A percentile compares a stretch with the other conserved stretches of the same genome.
Conservation (phyloP, 305 asterid species). For the Caryopteris hybrid region DNA sequence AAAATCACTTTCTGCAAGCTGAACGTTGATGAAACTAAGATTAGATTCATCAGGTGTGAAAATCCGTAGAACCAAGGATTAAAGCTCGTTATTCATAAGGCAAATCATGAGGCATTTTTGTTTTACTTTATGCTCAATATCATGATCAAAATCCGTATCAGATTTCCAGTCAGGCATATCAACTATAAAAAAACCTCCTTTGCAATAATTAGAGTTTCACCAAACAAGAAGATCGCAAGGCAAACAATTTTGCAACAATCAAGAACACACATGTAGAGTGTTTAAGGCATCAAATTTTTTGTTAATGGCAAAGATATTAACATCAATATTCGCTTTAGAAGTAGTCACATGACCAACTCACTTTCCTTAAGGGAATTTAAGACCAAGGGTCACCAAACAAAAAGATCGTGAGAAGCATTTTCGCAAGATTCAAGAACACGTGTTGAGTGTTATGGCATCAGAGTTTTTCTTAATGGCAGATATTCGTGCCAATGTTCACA, state of each 20-base stretch:
- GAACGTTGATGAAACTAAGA: neutral
- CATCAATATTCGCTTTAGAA: neutral
- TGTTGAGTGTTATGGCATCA: neutral
- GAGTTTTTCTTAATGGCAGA: neutral
- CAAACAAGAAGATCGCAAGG: neutral
- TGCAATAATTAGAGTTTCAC: too few species aligned
- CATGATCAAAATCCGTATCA: neutral
- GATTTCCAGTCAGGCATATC: neutral
- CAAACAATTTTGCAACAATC: neutral
- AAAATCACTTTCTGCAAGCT: constrained; percentile 2
- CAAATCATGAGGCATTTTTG: neutral
- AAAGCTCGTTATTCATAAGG: neutral
- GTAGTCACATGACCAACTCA: neutral
- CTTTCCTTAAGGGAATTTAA: neutral
- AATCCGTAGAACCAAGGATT: too few species aligned
- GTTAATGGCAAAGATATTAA: neutral
- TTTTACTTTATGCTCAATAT: neutral
- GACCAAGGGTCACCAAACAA: neutral
- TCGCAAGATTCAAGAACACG: neutral
- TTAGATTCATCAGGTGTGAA: too few species aligned
- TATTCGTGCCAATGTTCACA: neutral
- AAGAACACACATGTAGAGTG: neutral
- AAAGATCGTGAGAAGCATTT: neutral
- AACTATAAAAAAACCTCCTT: neutral
- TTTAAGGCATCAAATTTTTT: neutral